Percentiles rank a stretch among this genome's conserved stretches.
Conservation (phyloP, 2,329 filamentous ascomycete species). For the Lasiodiplodia sp. region DNA sequence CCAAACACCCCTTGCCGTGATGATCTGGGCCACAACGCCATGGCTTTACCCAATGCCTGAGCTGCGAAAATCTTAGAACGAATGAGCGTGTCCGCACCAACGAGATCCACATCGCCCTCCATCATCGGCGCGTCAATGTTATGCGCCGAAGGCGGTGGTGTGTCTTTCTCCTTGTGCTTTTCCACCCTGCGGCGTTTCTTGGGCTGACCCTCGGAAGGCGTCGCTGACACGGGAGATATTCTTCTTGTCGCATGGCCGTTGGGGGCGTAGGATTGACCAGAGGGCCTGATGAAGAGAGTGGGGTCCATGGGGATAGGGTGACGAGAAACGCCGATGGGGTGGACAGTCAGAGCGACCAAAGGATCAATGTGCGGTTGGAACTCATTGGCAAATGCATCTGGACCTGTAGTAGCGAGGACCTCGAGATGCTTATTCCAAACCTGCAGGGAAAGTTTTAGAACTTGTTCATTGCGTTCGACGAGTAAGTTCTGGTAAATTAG, state of each 20-base stretch:
- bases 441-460: conserved; percentile 82
- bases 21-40: conserved; percentile 74
- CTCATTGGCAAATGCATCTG: conserved; percentile 72
- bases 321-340: conserved; percentile 89
- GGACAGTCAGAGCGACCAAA: conserved; percentile 83
- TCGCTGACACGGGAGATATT: conserved; percentile 41
- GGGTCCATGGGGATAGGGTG: conserved; percentile 93
- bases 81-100: conserved; percentile 86
- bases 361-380: conserved; percentile 78
- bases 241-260: conserved; percentile 40
- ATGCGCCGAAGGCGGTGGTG: conserved; percentile 68
- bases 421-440: conserved; percentile 83
- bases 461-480: conserved; percentile 86
- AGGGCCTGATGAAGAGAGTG: conserved; percentile 89
- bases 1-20: conserved; percentile 69
- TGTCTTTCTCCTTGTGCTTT: conserved; percentile 67
- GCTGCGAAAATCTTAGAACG: conserved; percentile 89
- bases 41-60: conserved; percentile 82
- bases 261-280: conserved; percentile 79
- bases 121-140: conserved; percentile 99
- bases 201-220: conserved; percentile 67
- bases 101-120: conserved; percentile 92
- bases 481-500: conserved; percentile 94
- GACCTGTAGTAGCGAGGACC: conserved; percentile 67
- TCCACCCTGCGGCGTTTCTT: conserved; percentile 83